Conservation (phyloP, 2,329 filamentous ascomycete species). For the Aureobasidium musti region DNA sequence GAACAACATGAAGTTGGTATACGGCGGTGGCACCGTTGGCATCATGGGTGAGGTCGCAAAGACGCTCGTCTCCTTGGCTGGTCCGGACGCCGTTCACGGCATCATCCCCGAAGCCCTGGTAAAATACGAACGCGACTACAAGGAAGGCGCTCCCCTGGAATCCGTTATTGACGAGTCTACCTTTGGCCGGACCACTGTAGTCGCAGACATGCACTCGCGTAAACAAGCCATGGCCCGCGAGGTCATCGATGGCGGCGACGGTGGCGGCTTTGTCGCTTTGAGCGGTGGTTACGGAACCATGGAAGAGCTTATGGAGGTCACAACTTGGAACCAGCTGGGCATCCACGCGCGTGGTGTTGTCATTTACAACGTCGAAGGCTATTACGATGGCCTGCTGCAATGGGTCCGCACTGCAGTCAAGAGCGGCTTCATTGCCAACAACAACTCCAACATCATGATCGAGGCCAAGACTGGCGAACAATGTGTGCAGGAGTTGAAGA, state of each 20-base stretch:
- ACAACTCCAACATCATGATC: conserved; percentile 74
- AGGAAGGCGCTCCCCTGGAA: conserved; percentile 49
- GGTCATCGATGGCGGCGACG: conserved; percentile 77
- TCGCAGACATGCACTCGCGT: conserved; percentile 93
- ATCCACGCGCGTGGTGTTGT: conserved; percentile 82
- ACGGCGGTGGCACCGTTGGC: conserved; percentile 90
- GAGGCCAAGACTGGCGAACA: conserved; percentile 72
- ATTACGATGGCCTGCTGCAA: conserved; percentile 81
- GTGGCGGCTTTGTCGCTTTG: conserved; percentile 85
- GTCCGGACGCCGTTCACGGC: conserved; percentile 81
- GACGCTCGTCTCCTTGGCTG: conserved; percentile 79
- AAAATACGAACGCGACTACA: conserved; percentile 69
- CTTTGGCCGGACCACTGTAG: conserved; percentile 84
- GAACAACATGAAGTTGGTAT: conserved; percentile 80
- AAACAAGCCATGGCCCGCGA: conserved; percentile 92
- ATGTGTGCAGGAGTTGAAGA: conserved; percentile 67
- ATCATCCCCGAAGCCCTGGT: conserved; percentile 89
- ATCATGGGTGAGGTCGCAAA: conserved; percentile 94
- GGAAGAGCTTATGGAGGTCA: conserved; percentile 90
- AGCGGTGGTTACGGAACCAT: conserved; percentile 91
- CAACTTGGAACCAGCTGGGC: conserved; percentile 91
- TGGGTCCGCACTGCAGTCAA: conserved; percentile 78
- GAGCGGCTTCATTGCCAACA: conserved; percentile 72
- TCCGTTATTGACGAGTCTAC: conserved; percentile 61
- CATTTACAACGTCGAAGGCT: conserved; percentile 83